Evolutionary conservation across 352 stramenopile species (phyloP), one percentile per base, ranked within the genome.

Genomic region (Pythium aristosporum): DNA sequence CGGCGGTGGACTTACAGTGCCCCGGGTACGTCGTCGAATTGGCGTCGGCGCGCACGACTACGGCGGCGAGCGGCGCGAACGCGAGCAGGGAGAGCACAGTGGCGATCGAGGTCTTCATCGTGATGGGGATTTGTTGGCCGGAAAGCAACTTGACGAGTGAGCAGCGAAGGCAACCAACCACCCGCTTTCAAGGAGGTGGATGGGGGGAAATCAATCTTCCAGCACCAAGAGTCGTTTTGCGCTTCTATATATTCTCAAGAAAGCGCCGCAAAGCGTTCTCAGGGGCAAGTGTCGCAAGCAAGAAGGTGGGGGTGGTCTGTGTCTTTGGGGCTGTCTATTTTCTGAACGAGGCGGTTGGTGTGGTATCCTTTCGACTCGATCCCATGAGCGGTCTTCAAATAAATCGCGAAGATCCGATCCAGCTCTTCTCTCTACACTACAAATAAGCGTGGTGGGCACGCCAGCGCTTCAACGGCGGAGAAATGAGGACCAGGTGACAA

Each of bases 11-110:
- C 12, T 47, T 63, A 63, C 85, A 93, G 37, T 73, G 74, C 9
- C 85, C 85, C 0, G 82, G 82, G 53, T 71, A 87, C 15, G 73
- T 76, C 5, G 75, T 77, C 11, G 77, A 84, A 28, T 64, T 73
- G 41, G 68, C 56, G 32, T 74, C 67, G 1, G 36, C 67, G 16
- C 15, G 11, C 10, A 69, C 67, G 23, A 53, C 28, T 8, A 69
- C 67, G 23, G 48, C 39, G 12, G 58, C 52, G 11, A 67, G 36
- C 25, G 63, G 47, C 7, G 52, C 32, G 46, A 67, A 18, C 13
- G 44, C 61, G 30, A 67, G 37, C 16, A 61, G 37, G 10, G 51
- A 51, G 13, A 67, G 10, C 8, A 47, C 11, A 0, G 61, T 49
- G n/a, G 18, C 47, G 36, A 42, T 7, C 13, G 49, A 15, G n/a